Base-by-base conservation (phyloP, 2,329 filamentous ascomycete genomes). In the Cladosporium phlei region DNA sequence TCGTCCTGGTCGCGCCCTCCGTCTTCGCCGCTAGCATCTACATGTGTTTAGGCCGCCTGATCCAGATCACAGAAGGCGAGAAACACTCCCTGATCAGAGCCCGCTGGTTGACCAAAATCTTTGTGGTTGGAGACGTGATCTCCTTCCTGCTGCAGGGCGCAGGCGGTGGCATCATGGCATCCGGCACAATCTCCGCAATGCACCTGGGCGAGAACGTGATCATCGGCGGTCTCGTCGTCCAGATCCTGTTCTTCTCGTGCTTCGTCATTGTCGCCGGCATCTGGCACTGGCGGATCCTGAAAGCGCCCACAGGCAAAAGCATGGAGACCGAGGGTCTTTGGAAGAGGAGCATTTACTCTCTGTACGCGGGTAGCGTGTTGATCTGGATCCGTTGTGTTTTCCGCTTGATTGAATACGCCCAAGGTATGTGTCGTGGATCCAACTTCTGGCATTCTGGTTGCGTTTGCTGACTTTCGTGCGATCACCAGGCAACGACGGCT, bases 211-310 rank as follows among this genome's bases (percentile, higher is more conserved):
- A 77, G 53, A 69, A 72, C n/a, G 64, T 82, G 35, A 72, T 83
- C n/a, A 61, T 82, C 7, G 73, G 55, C 1, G 80, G 80, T 2
- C 64, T 84, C 2, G 58, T 76, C 24, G 59, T 82, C n/a, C 80
- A 84, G 57, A 69, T 83, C 17, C 27, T 78, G 33, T 71, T 77
- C 48, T 82, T 83, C 51, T 69, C 68, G 16, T 61, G 81, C 29
- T 84, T 83, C 55, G 61, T 77, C 27, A 47, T 71, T 4, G 69
- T 71, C 2, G 69, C 76, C 0, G 53, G 68, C 2, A 49, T 75
- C 1, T 80, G 80, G 62, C 72, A 82, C 52, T 42, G 52, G 3
- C 66, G 73, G 3, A 4, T 45, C 8, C 5, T 43, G 0, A 28
- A 29, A 64, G 77, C 37, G 21, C n/a, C 43, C 32, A 38, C 14